Evolutionary conservation across 1,284 basidiomycete genomes (phyloP).

Genomic region (Marasmius oreades): DNA sequence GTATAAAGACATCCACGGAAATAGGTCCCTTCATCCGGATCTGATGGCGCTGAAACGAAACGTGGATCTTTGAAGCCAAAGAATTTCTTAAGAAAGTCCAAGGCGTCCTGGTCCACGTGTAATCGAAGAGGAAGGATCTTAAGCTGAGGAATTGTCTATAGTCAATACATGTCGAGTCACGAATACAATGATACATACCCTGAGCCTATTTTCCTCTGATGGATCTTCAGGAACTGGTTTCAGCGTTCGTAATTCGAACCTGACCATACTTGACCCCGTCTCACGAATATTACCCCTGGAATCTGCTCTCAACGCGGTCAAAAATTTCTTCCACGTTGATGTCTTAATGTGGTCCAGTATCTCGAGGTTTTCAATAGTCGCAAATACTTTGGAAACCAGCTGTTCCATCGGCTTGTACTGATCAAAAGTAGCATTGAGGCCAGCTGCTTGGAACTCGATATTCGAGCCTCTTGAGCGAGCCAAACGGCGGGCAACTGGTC

Average conservation of each 20-base stretch:
- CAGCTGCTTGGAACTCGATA: conserved; percentile 81
- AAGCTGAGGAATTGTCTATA: conserved; percentile 43
- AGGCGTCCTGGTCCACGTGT: conserved; percentile 96
- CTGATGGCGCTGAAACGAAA: conserved; percentile 31
- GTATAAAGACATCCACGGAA: conserved; percentile 55
- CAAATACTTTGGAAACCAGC: conserved; percentile 63
- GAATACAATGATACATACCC: conserved; percentile 45
- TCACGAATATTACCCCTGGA: conserved; percentile 83
- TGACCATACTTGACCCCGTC: conserved; percentile 91
- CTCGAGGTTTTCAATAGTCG: conserved; percentile 71
- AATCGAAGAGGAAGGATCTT: conserved; percentile 88
- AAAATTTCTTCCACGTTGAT: conserved; percentile 97
- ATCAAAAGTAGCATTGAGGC: conserved; percentile 65
- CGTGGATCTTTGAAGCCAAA: conserved; percentile 83
- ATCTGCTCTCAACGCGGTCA: conserved; percentile 82
- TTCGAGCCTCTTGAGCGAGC: conserved; percentile 77
- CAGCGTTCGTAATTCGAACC: conserved; percentile 75
- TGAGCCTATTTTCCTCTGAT: conserved; percentile 78
- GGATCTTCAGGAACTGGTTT: conserved; percentile 63
- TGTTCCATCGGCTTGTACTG: conserved; percentile 55
- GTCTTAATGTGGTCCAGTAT: conserved; percentile 98
- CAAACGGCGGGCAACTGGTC: conserved; percentile 57
- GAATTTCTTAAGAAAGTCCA: conserved; percentile 97
- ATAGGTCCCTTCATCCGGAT: conserved; percentile 50
- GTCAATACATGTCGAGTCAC: neutral